Evolutionary conservation across 2,329 filamentous ascomycete species (phyloP), one percentile per base, ranked within the genome.

Genomic region (Waltergamsia citrina): DNA sequence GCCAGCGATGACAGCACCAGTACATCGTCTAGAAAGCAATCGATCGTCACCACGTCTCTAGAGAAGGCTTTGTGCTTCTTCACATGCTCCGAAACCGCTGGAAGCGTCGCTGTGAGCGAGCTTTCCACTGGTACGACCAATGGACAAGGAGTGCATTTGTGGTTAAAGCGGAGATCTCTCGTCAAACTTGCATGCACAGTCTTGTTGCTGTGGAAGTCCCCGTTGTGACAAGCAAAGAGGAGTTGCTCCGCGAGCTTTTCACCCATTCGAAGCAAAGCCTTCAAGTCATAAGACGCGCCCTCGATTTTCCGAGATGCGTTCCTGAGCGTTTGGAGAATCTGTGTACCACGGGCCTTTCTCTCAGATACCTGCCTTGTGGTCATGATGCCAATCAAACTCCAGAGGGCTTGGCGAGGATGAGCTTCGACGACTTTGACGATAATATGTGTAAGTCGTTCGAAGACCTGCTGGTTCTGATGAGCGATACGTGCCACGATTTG

Each of bases 401-500:
- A 99, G 18, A 96, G 59, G 1, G 88, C 81, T 56, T 98, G 92
- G 40, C 85, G 85, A 1, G 92, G 90, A 54, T 95, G 84, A n/a
- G 77, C 69, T 27, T 78, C 71, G 7, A 94, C 80, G n/a, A 95
- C 85, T 52, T 85, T 90, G 40, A 81, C 63, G 36, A 98, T 87
- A 43, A 96, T 90, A 22, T 71, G 70, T 34, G 80, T 75, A 6
- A 99, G 63, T 8, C 84, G 65, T 38, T 80, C 75, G 57, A 85
- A 93, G 2, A 94, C 86, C 2, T 78, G 74, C 4, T 57, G 57
- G 52, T 94, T 85, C 1, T 81, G 78, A 59, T 98, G 92, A 29
- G 84, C 85, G 47, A 99, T 95, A 21, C 92, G 80, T n/a, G 90
- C 92, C 37, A 98, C 84, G 41, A 98, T 82, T 57, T 98, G 92